These are phyloP conservation scores for Hibiscus syriacus DNA, from an alignment of 345 rosid genomes.

Conservation along the genomic window DNA sequence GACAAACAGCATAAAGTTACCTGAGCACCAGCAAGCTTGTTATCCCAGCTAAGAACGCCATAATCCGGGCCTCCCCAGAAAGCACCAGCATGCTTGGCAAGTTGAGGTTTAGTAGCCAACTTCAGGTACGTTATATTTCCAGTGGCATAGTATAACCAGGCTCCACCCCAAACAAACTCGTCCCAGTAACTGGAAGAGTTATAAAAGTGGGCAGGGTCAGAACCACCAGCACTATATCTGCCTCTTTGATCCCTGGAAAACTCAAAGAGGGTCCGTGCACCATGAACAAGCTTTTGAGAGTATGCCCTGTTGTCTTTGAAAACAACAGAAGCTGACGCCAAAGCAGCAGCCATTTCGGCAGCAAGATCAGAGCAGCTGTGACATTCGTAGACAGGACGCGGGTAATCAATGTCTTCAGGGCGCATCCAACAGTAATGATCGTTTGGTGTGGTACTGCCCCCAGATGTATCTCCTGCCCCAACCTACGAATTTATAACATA, in stretches of 20 bases:
- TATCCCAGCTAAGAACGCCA: slow-evolving; percentile 96
- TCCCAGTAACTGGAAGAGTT: slow-evolving; percentile 90
- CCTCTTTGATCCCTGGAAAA: slow-evolving; percentile 73
- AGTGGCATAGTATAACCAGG: slow-evolving; percentile 94
- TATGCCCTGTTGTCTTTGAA: slow-evolving; percentile 90
- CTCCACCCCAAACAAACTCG: slow-evolving; percentile 92
- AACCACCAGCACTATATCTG: slow-evolving; percentile 59
- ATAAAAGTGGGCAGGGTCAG: slow-evolving; percentile 61
- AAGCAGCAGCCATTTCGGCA: slow-evolving; percentile 94
- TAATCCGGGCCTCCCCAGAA: slow-evolving; percentile 88
- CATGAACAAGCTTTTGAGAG: slow-evolving; percentile 88
- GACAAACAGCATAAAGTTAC: slow-evolving; percentile 33
- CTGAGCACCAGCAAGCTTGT: slow-evolving; percentile 96
- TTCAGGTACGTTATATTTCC: slow-evolving; percentile 69
- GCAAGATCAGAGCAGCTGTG: slow-evolving; percentile 87
- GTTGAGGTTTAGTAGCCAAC: slow-evolving; percentile 58
- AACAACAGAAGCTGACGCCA: slow-evolving; percentile 91
- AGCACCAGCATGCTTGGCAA: slow-evolving; percentile 89
- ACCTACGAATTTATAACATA: slow-evolving; percentile 36
- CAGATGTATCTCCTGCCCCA: slow-evolving; percentile 79
- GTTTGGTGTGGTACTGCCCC: slow-evolving; percentile 58
- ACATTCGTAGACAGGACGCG: slow-evolving; percentile 61
- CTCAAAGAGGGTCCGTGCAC: slow-evolving; percentile 66
- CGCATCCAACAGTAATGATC: slow-evolving; percentile 99
- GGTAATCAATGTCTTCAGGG: slow-evolving; percentile 97